Conservation (phyloP, 192 early-diverging fungal genomes). For the Tieghemiomyces parasiticus region DNA sequence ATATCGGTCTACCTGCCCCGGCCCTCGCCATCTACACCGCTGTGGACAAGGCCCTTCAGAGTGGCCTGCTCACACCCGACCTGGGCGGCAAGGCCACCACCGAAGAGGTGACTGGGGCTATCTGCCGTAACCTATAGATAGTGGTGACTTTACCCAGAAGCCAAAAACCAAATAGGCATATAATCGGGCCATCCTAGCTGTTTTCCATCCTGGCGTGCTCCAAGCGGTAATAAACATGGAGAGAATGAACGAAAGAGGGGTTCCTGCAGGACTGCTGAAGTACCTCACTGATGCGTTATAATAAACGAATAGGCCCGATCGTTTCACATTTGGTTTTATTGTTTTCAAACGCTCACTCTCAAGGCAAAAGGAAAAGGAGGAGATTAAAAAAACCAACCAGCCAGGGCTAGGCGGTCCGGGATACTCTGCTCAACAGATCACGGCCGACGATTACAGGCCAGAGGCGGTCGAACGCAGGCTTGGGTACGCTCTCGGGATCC, state of each 20-base stretch:
- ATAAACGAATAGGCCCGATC: too few species aligned
- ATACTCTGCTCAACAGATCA: background rate
- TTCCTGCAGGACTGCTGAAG: too few species aligned
- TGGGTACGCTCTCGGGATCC: constrained; percentile 1
- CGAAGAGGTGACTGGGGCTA: constrained; percentile 63
- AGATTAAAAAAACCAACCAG: background rate
- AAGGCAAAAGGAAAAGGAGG: background rate
- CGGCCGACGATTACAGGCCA: background rate
- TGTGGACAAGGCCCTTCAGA: constrained; percentile 64
- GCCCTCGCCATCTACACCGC: constrained; percentile 68
- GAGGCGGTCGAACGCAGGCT: background rate
- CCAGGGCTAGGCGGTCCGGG: background rate
- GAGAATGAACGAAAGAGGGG: too few species aligned
- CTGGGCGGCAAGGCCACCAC: constrained; percentile 79
- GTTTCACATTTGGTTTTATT: too few species aligned
- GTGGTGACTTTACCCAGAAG: too few species aligned
- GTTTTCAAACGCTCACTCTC: background rate
- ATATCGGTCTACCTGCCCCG: constrained; percentile 56
- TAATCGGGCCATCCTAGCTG: too few species aligned
- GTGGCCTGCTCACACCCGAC: constrained; percentile 66
- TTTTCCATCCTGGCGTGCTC: too few species aligned
- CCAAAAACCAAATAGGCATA: too few species aligned
- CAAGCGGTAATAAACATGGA: too few species aligned
- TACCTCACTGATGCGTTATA: too few species aligned
- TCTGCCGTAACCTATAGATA: constrained; percentile 51